Conservation (phyloP, 352 stramenopile genomes). For the Globisporangium camurandrum region DNA sequence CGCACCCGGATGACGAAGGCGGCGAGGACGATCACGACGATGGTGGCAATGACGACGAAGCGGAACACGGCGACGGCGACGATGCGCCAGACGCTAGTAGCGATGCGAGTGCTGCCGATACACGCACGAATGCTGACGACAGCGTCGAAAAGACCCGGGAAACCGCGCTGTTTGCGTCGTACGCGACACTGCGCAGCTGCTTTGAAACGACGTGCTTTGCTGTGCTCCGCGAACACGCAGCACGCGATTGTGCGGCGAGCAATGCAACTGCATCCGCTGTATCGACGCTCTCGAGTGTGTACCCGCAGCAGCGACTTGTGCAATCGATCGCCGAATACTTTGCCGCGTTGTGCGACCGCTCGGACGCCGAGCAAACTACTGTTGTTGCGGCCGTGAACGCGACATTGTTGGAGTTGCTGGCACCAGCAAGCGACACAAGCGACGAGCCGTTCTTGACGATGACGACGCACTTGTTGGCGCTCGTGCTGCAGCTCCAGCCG, state of each 20-base stretch:
- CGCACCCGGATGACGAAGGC: slow-evolving; percentile 77
- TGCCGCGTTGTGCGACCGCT: slow-evolving; percentile 40
- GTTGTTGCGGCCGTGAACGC: slow-evolving; percentile 47
- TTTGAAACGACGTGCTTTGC: slow-evolving; percentile 66
- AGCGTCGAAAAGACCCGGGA: slow-evolving; percentile 33
- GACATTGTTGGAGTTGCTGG: slow-evolving; percentile 36
- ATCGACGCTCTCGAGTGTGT: slow-evolving; percentile 3
- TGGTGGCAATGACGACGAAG: too few relatives aligned
- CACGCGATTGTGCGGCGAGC: neutral
- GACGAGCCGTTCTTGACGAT: slow-evolving; percentile 34
- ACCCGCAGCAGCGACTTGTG: slow-evolving; percentile 42
- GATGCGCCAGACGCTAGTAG: slow-evolving; percentile 9
- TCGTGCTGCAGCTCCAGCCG: slow-evolving; percentile 57
- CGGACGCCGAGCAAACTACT: slow-evolving; percentile 43
- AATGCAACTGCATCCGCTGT: neutral
- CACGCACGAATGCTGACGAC: slow-evolving; percentile 8
- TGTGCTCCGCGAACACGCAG: slow-evolving; percentile 45
- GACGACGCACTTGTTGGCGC: slow-evolving; percentile 56
- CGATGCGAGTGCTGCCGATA: neutral
- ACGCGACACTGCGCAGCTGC: slow-evolving; percentile 35
- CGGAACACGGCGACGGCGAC: slow-evolving; percentile 18
- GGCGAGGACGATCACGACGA: slow-evolving; percentile 25
- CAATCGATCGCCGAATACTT: slow-evolving; percentile 65
- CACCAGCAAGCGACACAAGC: slow-evolving; percentile 2
- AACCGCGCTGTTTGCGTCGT: slow-evolving; percentile 37